phyloP scores from a whole-genome alignment of 2,329 filamentous ascomycete species.

The Microcera coccophila region DNA sequence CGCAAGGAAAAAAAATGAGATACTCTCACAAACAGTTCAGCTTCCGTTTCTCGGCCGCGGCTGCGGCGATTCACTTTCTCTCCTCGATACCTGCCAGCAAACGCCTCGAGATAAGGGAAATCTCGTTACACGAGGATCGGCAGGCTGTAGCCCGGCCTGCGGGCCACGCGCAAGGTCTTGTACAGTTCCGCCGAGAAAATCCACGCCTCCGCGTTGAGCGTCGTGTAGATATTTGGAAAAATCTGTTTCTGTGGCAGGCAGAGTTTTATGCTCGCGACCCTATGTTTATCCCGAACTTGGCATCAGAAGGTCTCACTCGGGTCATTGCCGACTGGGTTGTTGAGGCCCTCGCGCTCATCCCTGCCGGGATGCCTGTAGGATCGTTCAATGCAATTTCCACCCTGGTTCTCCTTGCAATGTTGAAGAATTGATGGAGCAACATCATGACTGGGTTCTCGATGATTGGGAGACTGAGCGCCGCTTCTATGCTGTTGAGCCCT shows the following conservation, averaged over 20 bases:
- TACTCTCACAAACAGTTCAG: neutral
- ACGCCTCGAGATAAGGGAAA: neutral
- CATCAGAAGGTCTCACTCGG: rapidly evolving
- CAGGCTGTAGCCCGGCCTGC: neutral
- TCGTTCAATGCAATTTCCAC: slow-evolving; percentile 8
- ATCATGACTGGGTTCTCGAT: neutral
- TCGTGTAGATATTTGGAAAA: slow-evolving; percentile 1
- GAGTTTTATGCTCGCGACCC: neutral
- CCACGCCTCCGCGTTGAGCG: slow-evolving; percentile 7
- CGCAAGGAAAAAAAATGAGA: neutral
- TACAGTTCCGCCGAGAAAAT: slow-evolving; percentile 9
- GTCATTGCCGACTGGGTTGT: neutral
- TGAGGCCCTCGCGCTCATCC: neutral
- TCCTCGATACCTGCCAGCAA: neutral
- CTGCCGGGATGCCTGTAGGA: neutral
- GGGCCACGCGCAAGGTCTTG: slow-evolving; percentile 1
- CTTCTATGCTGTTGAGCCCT: too few species aligned
- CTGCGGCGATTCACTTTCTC: slow-evolving; percentile 11
- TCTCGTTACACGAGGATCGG: slow-evolving; percentile 4
- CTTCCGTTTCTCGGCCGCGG: slow-evolving; percentile 9
- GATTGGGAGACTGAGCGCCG: too few species aligned
- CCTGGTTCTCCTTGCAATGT: slow-evolving; percentile 2
- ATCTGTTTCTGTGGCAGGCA: neutral
- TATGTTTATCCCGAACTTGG: neutral
- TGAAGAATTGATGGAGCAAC: neutral